These are phyloP conservation scores for Calocera cornea DNA, from an alignment of 768 basidiomycete genomes.

Conservation along the genomic window DNA sequence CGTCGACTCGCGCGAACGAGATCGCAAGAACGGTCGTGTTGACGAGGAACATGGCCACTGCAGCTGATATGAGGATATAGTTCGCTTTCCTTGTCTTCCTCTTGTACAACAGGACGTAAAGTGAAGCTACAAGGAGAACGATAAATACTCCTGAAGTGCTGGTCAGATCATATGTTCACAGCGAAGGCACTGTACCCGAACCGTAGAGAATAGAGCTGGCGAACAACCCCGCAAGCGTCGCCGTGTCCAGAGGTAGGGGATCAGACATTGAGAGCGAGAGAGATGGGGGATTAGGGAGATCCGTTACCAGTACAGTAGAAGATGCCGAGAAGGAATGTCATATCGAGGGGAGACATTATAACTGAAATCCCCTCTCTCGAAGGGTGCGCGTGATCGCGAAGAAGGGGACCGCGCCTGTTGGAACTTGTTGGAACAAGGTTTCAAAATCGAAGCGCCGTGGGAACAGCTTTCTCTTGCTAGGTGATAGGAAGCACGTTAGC, in stretches of 20 bases:
- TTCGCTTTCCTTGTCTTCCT: slow-evolving; percentile 20
- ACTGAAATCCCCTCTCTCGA: not conserved
- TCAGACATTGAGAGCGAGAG: not conserved
- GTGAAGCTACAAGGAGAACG: slow-evolving; percentile 23
- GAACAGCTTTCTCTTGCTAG: not conserved
- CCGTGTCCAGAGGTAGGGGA: not conserved
- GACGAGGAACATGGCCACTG: slow-evolving; percentile 25
- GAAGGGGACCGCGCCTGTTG: not conserved
- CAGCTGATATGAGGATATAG: slow-evolving; percentile 24
- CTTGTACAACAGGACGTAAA: slow-evolving; percentile 22
- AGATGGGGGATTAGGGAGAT: not conserved
- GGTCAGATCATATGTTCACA: not conserved
- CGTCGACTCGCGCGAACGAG: slow-evolving; percentile 27
- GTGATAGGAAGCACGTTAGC: not conserved
- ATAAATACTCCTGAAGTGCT: slow-evolving; percentile 20
- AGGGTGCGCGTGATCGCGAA: not conserved
- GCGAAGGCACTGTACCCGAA: slow-evolving; percentile 4
- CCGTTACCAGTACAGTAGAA: not conserved
- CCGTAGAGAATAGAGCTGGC: slow-evolving; percentile 24
- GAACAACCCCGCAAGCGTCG: slow-evolving; percentile 18
- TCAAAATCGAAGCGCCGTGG: not conserved
- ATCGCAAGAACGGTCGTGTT: slow-evolving; percentile 26
- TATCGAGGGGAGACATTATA: not conserved
- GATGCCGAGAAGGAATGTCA: not conserved
- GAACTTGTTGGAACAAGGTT: not conserved